Conservation (phyloP, 148 eudicot genomes). For the Rhododendron griersonianum region DNA sequence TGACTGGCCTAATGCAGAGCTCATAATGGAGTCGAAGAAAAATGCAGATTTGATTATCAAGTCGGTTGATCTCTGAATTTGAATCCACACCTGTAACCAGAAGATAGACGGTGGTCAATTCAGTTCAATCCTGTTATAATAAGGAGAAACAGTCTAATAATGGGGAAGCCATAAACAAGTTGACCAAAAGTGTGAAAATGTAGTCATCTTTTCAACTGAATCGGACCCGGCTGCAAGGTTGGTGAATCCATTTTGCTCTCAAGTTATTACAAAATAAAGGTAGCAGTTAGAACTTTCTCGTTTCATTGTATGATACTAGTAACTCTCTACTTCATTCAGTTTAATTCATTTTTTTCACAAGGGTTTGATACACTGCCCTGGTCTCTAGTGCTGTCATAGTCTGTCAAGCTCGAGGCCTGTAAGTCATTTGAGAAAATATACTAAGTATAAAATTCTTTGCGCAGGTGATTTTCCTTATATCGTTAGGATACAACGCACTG, state of each 20-base stretch:
- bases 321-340: background rate
- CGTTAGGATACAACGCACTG: background rate
- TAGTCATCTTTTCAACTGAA: background rate
- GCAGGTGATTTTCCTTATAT: background rate
- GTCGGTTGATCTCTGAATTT: conserved; percentile 45
- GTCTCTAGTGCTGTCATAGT: background rate
- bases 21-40: conserved; percentile 80
- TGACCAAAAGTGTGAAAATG: background rate
- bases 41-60: conserved; percentile 81
- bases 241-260: background rate
- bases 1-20: conserved; percentile 93
- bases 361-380: background rate
- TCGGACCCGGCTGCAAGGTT: background rate
- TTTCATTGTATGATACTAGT: background rate
- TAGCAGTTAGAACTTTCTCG: background rate
- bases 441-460: background rate
- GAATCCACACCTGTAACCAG: conserved; percentile 4
- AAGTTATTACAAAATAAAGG: background rate
- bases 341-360: background rate
- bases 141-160: background rate
- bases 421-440: background rate
- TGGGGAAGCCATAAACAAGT: background rate
- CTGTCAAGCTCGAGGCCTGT: background rate
- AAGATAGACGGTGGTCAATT: background rate
- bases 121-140: background rate